phyloP scores from a whole-genome alignment of 441 rosid genomes.

The Populus hybrid region DNA sequence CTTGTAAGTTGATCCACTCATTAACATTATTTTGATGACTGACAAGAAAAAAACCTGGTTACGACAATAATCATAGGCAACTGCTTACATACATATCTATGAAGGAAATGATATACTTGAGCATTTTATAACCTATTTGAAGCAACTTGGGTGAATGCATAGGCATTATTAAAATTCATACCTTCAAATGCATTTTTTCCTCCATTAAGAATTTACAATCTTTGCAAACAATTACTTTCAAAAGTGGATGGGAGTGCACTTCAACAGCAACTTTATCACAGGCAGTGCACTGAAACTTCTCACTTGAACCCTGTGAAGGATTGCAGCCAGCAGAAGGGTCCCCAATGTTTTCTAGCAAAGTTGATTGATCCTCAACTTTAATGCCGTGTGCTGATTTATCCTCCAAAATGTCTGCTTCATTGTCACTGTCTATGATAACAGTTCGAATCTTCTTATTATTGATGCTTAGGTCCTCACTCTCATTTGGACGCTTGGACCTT shows the following conservation, averaged over 20 bases:
- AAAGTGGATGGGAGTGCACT: constrained; percentile 79
- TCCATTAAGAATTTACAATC: constrained; percentile 79
- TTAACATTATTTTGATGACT: not conserved
- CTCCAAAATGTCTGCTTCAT: constrained; percentile 38
- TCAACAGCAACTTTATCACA: constrained; percentile 61
- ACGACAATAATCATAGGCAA: not conserved
- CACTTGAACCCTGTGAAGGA: constrained; percentile 34
- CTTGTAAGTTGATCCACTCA: not conserved
- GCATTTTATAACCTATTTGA: not conserved
- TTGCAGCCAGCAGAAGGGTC: constrained; percentile 24
- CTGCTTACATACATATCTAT: not conserved
- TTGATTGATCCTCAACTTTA: constrained; percentile 31
- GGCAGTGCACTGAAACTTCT: constrained; percentile 70
- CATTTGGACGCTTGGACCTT: constrained; percentile 44
- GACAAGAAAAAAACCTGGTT: not conserved
- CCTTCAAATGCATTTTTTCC: constrained; percentile 66
- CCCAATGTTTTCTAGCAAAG: constrained; percentile 22
- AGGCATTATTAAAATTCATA: constrained; percentile 33
- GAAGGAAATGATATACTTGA: not conserved
- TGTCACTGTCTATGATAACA: constrained; percentile 39
- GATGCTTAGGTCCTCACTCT: constrained; percentile 32
- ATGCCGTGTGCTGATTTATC: constrained; percentile 21
- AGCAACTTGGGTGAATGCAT: not conserved
- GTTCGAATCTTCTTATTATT: constrained; percentile 47
- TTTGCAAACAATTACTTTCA: constrained; percentile 84